phyloP scores from a whole-genome alignment of 805 yeast species.

The Diddensiella caesifluorescens region DNA sequence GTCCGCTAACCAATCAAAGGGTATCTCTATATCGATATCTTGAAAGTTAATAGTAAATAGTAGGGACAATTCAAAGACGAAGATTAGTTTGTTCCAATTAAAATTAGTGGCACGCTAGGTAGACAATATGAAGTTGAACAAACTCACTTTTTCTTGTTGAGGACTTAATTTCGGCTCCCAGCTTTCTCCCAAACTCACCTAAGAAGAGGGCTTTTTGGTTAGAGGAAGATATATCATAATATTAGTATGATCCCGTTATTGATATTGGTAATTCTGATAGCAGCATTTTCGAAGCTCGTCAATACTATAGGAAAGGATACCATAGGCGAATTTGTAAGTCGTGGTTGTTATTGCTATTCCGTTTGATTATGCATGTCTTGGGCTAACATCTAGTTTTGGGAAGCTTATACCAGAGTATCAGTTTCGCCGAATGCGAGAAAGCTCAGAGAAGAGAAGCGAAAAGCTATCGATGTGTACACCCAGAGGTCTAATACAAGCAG shows the following conservation, averaged over 20 bases:
- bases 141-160: too few relatives aligned
- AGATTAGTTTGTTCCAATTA: too few relatives aligned
- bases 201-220: too few relatives aligned
- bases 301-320: conserved; percentile 34
- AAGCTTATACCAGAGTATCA: conserved; percentile 32
- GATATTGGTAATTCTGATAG: conserved; percentile 33
- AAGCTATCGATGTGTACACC: conserved; percentile 44
- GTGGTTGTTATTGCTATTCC: neutral
- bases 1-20: too few relatives aligned
- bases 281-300: conserved; percentile 37
- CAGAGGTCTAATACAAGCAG: conserved; percentile 65
- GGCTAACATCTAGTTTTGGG: conserved; percentile 36
- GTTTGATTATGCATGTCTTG: neutral
- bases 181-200: too few relatives aligned
- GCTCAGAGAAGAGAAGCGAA: conserved; percentile 35
- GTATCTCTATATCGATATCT: too few relatives aligned
- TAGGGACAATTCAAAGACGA: too few relatives aligned
- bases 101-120: too few relatives aligned
- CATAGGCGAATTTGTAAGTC: conserved; percentile 26
- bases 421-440: conserved; percentile 33
- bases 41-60: too few relatives aligned
- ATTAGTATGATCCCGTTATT: neutral
- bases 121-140: too few relatives aligned
- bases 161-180: too few relatives aligned
- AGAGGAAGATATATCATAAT: too few relatives aligned